These are phyloP conservation scores for Umbelopsis isabellina DNA, from an alignment of 192 early-diverging fungal genomes.

Conservation along the genomic window DNA sequence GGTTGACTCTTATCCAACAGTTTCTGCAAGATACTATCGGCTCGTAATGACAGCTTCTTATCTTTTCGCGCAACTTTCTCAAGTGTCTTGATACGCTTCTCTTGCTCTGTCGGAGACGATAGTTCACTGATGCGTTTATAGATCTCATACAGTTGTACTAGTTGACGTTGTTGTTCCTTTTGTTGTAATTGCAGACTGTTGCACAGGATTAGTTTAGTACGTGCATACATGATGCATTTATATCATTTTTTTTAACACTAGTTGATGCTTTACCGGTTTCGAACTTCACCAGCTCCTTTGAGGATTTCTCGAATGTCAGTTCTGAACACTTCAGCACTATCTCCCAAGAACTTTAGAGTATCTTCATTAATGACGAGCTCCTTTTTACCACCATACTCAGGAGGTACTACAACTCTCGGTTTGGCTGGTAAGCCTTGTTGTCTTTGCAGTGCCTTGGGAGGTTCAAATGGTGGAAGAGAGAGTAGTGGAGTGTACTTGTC, in stretches of 20 bases:
- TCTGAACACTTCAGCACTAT: constrained; percentile 39
- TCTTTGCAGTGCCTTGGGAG: constrained; percentile 31
- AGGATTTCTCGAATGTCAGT: constrained; percentile 41
- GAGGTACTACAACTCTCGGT: constrained; percentile 46
- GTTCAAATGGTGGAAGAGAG: constrained; percentile 42
- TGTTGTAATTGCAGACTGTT: constrained; percentile 43
- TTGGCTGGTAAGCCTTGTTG: constrained; percentile 42
- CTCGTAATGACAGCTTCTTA: constrained; percentile 48
- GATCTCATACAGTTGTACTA: constrained; percentile 43
- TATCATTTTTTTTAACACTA: not conserved
- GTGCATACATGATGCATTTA: not conserved
- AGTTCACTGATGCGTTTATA: constrained; percentile 44
- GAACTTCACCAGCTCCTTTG: constrained; percentile 30
- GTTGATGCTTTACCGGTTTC: constrained; percentile 19
- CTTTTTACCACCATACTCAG: constrained; percentile 42
- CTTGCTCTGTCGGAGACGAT: constrained; percentile 45
- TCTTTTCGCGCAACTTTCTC: constrained; percentile 43
- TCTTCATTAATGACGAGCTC: constrained; percentile 51
- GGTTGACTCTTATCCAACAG: constrained; percentile 65
- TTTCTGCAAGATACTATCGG: constrained; percentile 64
- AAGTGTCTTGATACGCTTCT: constrained; percentile 47
- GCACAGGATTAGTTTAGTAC: not conserved
- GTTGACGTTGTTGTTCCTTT: constrained; percentile 47
- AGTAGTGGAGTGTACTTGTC: constrained; percentile 29
- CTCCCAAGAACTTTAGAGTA: constrained; percentile 44